Conservation (phyloP, 768 basidiomycete species). For the Lactarius indigo region DNA sequence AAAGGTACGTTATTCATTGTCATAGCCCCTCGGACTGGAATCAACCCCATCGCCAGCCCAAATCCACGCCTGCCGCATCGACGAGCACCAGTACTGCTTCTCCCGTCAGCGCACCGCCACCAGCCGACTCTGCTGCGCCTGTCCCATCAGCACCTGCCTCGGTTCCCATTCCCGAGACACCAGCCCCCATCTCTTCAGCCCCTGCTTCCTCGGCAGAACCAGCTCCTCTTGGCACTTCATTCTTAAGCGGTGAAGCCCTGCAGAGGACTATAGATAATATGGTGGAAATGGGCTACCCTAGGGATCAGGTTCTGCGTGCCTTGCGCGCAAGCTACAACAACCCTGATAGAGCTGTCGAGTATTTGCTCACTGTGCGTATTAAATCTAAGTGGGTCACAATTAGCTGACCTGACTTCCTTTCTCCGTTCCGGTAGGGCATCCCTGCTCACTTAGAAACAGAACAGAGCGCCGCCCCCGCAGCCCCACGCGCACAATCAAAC, state of each 20-base stretch:
- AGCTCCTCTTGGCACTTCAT: conserved; percentile 50
- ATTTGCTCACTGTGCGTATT: conserved; percentile 78
- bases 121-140: conserved; percentile 30
- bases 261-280: conserved; percentile 79
- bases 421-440: conserved; percentile 56
- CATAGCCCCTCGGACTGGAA: not conserved
- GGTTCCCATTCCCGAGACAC: conserved; percentile 33
- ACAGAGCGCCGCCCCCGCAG: conserved; percentile 38
- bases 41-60: conserved; percentile 43
- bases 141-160: conserved; percentile 35
- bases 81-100: conserved; percentile 33
- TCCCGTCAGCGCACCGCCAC: conserved; percentile 28
- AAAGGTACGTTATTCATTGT: conserved; percentile 56
- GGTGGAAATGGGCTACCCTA: conserved; percentile 91
- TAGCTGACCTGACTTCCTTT: conserved; percentile 19
- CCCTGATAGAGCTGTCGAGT: conserved; percentile 97
- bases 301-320: conserved; percentile 80
- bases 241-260: conserved; percentile 73
- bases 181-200: conserved; percentile 34
- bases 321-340: conserved; percentile 95
- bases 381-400: not conserved
- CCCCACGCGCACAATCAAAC: conserved; percentile 32
- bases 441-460: conserved; percentile 64
- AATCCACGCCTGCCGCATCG: conserved; percentile 42
- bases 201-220: conserved; percentile 31